A percentile compares a stretch with the other conserved stretches of the same genome.
These are phyloP conservation scores for Nematocida displodere DNA, from an alignment of 371 early-diverging fungal species.

Conservation along the genomic window DNA sequence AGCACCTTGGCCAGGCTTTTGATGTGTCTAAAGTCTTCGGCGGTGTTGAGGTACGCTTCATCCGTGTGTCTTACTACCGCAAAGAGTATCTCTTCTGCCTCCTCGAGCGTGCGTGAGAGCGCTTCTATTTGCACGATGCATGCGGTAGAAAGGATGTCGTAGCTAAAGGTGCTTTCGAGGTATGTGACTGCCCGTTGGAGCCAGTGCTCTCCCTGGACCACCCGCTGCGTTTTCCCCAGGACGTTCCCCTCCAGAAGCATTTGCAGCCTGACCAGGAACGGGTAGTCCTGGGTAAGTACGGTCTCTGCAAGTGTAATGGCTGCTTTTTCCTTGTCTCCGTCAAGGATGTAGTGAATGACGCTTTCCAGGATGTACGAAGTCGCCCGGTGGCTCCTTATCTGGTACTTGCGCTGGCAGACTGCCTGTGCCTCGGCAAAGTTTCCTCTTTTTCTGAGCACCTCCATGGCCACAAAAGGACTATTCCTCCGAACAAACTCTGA, in stretches of 20 bases:
- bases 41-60: background rate
- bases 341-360: background rate
- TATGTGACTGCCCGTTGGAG: background rate
- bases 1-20: slow-evolving; percentile 5
- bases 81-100: background rate
- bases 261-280: background rate
- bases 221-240: background rate
- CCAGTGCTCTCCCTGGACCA: background rate
- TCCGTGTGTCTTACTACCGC: background rate
- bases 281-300: background rate
- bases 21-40: background rate
- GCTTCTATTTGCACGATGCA: background rate
- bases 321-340: background rate
- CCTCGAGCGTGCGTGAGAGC: background rate
- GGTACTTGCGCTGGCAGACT: background rate
- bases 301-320: background rate
- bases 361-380: background rate
- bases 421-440: background rate
- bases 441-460: background rate
- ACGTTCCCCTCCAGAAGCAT: slow-evolving; percentile 38
- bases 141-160: background rate
- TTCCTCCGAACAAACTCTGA: background rate
- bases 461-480: background rate
- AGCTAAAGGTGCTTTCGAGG: background rate
- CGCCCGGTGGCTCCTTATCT: too few species aligned